A percentile compares a stretch with the other conserved stretches of the same genome.
These are phyloP conservation scores for Talaromyces sp. DNA, from an alignment of 2,329 filamentous ascomycete genomes.

Conservation along the genomic window DNA sequence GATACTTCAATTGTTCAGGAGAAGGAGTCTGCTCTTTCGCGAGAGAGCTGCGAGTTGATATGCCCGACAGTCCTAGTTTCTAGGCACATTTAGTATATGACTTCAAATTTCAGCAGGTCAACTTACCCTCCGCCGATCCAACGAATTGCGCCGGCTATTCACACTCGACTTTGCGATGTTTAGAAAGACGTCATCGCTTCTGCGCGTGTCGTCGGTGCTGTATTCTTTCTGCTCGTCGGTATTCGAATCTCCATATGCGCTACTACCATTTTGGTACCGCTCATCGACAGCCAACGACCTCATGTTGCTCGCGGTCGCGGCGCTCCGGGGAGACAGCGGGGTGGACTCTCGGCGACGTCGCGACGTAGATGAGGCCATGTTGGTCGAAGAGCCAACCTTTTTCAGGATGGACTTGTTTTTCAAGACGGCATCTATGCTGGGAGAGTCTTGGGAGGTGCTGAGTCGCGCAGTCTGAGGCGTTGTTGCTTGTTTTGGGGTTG, in stretches of 20 bases:
- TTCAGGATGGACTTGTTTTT: constrained; percentile 22
- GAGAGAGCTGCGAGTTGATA: constrained; percentile 17
- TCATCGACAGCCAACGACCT: constrained; percentile 26
- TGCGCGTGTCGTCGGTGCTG: constrained; percentile 37
- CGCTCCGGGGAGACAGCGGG: constrained; percentile 15
- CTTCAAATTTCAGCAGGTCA: neutral
- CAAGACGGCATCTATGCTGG: constrained; percentile 26
- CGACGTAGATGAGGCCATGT: constrained; percentile 10
- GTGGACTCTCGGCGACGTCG: constrained; percentile 28
- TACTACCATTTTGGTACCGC: neutral
- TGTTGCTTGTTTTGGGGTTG: constrained; percentile 22
- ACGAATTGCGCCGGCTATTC: constrained; percentile 34
- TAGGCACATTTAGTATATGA: constrained; percentile 11
- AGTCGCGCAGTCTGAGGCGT: constrained; percentile 20
- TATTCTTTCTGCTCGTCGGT: constrained; percentile 30
- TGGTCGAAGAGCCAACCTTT: constrained; percentile 12
- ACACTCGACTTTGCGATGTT: constrained; percentile 46
- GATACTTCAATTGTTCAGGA: constrained; percentile 15
- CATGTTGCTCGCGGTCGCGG: constrained; percentile 28
- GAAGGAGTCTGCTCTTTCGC: constrained; percentile 19
- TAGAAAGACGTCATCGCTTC: constrained; percentile 46
- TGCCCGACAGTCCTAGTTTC: constrained; percentile 17
- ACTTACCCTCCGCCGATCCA: constrained; percentile 41
- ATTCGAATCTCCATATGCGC: neutral
- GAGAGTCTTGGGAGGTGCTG: constrained; percentile 10